Base-by-base conservation (phyloP, 2,329 filamentous ascomycete genomes). In the Podosphaera xanthii region DNA sequence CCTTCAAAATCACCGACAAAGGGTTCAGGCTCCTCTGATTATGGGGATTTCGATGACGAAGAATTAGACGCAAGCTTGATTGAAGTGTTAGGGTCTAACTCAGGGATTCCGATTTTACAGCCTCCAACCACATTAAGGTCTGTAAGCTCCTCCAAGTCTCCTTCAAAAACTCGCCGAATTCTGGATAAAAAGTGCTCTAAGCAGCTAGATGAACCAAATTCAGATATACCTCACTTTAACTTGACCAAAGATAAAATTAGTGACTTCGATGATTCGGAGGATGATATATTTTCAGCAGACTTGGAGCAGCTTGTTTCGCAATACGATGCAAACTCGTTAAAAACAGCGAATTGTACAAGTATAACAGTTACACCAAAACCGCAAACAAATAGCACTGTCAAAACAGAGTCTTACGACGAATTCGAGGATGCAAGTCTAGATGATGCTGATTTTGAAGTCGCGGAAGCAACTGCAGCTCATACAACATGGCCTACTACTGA, bases 361-460 rank as follows among this genome's bases (percentile, higher is more conserved):
- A 36, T 12, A 22, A 59, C n/a, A 44, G 40, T 4, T 36, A 6
- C 36, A 34, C 5, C 3, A n/a, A 33, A 52, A 7, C 8, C 33
- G 14, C 58, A 8, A n/a, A 35, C 31, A 22, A 33, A n/a, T 48
- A 52, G 57, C 69, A 67, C 40, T 66, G 58, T 67, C 58, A 72
- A 75, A 48, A 74, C 75, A 63, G 68, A 73, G 46, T 81, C 78
- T 64, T 84, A 80, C 60, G 86, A 88, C 71, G 88, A 88, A 66
- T 87, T 87, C 73, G 85, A 82, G 54, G 79, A 77, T 63, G 74
- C 76, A 63, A 74, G 80, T 64, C 76, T 82, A 53, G 77, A 75
- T 64, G 76, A 82, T 62, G 74, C 80, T 70, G 88, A 94, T 70
- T 85, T 87, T 67, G 87, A 91, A 65, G 82, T 84, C 61, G 82